These are phyloP conservation scores for Xylariaceae sp. DNA, from an alignment of 2,329 filamentous ascomycete genomes.

Conservation along the genomic window DNA sequence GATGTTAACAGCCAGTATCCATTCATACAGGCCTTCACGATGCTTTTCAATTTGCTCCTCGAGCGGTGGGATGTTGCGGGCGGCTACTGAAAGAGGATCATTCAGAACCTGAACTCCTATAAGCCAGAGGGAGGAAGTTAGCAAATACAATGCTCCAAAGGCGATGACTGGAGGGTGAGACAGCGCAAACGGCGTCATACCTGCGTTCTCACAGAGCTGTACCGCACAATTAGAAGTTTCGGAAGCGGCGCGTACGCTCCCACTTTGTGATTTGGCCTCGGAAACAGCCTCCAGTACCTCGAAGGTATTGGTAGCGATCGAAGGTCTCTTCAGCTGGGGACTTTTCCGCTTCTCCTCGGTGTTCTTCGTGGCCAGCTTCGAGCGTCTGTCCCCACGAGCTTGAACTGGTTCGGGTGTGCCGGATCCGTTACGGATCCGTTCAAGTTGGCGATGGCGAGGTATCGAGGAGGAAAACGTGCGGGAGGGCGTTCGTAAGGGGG, in stretches of 20 bases:
- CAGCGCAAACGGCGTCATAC: conserved; percentile 17
- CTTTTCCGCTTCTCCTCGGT: conserved; percentile 17
- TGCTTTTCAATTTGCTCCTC: conserved; percentile 31
- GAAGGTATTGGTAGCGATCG: conserved; percentile 28
- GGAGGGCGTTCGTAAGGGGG: conserved; percentile 22
- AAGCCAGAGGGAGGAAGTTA: conserved; percentile 11
- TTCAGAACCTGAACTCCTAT: conserved; percentile 25
- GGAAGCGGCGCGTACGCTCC: conserved; percentile 13
- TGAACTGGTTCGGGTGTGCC: conserved; percentile 16
- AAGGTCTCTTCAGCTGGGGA: conserved; percentile 24
- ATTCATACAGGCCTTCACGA: conserved; percentile 30
- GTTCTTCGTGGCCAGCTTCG: conserved; percentile 18
- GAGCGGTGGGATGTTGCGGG: conserved; percentile 26
- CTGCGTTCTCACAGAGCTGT: conserved; percentile 26
- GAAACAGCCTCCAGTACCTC: conserved; percentile 29
- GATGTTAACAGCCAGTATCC: conserved; percentile 27
- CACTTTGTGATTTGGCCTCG: conserved; percentile 25
- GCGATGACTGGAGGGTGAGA: neutral
- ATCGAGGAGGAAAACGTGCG: conserved; percentile 29
- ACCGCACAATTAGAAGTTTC: conserved; percentile 19
- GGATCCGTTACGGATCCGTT: conserved; percentile 29
- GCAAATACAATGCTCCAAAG: neutral
- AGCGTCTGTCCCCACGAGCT: conserved; percentile 13
- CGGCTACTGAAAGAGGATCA: conserved; percentile 29
- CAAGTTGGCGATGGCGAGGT: conserved; percentile 30